phyloP scores from a whole-genome alignment of 1,139 yeast species.

The Lodderomyces theae region DNA sequence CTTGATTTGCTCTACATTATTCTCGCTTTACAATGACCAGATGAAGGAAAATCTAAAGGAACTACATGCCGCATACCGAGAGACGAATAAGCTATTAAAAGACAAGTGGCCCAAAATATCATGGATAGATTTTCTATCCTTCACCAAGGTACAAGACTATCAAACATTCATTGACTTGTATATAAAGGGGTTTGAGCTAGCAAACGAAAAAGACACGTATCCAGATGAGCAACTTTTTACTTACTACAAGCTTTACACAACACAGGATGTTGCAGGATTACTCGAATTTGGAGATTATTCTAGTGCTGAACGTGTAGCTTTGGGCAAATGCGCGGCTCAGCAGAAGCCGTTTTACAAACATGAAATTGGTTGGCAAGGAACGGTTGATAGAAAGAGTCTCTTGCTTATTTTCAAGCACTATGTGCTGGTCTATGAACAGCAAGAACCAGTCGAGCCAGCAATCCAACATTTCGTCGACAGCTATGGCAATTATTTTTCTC shows the following conservation, averaged over 20 bases:
- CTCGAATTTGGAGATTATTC: slow-evolving; percentile 26
- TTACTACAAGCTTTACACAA: slow-evolving; percentile 11
- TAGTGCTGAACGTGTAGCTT: slow-evolving; percentile 34
- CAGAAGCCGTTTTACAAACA: slow-evolving; percentile 18
- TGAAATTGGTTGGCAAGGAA: background rate
- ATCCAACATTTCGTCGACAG: slow-evolving; percentile 30
- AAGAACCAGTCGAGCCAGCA: slow-evolving; percentile 18
- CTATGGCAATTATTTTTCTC: slow-evolving; percentile 23
- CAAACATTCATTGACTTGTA: slow-evolving; percentile 26
- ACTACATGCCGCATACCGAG: slow-evolving; percentile 25
- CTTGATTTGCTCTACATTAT: slow-evolving; percentile 12
- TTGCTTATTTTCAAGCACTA: slow-evolving; percentile 24
- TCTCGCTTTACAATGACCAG: slow-evolving; percentile 15
- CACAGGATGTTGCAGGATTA: slow-evolving; percentile 5
- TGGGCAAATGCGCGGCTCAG: slow-evolving; percentile 24
- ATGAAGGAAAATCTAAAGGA: slow-evolving; percentile 25
- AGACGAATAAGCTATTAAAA: slow-evolving; percentile 30
- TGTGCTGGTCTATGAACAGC: slow-evolving; percentile 14
- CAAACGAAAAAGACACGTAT: background rate
- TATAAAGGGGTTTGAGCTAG: slow-evolving; percentile 32
- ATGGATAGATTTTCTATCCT: slow-evolving; percentile 36
- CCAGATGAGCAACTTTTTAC: slow-evolving; percentile 7
- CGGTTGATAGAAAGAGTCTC: slow-evolving; percentile 11
- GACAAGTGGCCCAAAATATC: slow-evolving; percentile 36
- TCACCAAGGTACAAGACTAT: slow-evolving; percentile 17